Evolutionary conservation across 2,329 filamentous ascomycete species (phyloP), one percentile per base, ranked within the genome.

Genomic region (Hortaea werneckii): DNA sequence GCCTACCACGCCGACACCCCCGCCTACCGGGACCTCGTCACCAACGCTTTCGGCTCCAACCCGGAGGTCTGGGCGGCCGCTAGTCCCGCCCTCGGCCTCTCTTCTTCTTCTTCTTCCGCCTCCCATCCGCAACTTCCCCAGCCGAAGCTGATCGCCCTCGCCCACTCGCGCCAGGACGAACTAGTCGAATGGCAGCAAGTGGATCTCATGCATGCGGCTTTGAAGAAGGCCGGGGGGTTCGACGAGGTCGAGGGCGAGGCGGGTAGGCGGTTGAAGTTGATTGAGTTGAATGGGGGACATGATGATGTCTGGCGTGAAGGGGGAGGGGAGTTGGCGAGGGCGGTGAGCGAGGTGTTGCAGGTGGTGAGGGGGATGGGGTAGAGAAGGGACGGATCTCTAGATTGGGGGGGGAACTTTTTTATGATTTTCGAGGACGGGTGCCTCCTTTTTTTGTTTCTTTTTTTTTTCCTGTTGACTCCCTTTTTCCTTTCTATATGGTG

Each of bases 221-320:
- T 83, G 35, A 57, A 63, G 30, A 62, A 68, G 26, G 63, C 72
- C 44, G 69, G 66, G 1, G 20, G 20, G 20, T 71, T 65, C 58
- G 50, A 50, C 6, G 58, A 54, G 50, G 50, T 45, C 58, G 61
- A 43, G 49, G 60, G 44, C 39, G 57, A 54, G 45, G 8, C 9
- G 2, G 20, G 20, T 4, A 58, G 56, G 51, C 55, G 50, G 49
- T 58, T 56, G 50, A 72, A 64, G 61, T 64, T 63, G 5, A 48
- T 73, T 50, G 71, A 77, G 54, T 58, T 81, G 43, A 63, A 60
- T 6, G 82, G 78, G 4, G 69, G 68, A 34, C 83, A 87, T 62
- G 76, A 85, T 62, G 73, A 75, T 51, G 67, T 83, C 2, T 84
- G 80, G 78, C 59, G 77, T 47, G 82, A 81, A 11, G 59, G 60